Evolutionary conservation across 768 basidiomycete genomes (phyloP).

Genomic region (Amanita rimosa): DNA sequence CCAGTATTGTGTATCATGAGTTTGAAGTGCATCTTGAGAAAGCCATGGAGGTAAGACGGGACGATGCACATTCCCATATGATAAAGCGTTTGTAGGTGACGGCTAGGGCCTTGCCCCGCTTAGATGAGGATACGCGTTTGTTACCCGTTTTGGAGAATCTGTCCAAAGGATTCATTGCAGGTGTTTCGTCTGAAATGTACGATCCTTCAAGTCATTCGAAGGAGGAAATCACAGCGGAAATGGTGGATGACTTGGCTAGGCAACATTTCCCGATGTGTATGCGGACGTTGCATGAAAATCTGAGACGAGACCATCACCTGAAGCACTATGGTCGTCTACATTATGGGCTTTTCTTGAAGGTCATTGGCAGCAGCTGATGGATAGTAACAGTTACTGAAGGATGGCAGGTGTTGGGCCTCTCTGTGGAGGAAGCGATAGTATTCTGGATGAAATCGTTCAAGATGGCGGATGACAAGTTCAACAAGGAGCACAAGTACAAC

Average conservation of each 20-base stretch:
- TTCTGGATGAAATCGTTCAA: slow-evolving; percentile 90
- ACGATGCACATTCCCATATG: not conserved
- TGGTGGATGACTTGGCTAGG: slow-evolving; percentile 79
- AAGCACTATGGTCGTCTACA: slow-evolving; percentile 90
- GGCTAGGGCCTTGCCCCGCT: slow-evolving; percentile 73
- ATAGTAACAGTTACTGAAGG: not conserved
- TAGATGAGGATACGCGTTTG: slow-evolving; percentile 91
- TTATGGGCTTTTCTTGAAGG: slow-evolving; percentile 94
- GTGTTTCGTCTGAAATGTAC: slow-evolving; percentile 77
- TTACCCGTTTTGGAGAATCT: slow-evolving; percentile 84
- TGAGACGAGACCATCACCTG: slow-evolving; percentile 72
- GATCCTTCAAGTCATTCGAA: slow-evolving; percentile 37
- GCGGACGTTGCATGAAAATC: slow-evolving; percentile 76
- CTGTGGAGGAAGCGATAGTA: slow-evolving; percentile 85
- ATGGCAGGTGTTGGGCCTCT: slow-evolving; percentile 75
- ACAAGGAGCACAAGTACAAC: slow-evolving; percentile 96
- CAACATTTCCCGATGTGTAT: slow-evolving; percentile 96
- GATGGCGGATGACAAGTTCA: slow-evolving; percentile 89
- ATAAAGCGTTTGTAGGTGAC: slow-evolving; percentile 44
- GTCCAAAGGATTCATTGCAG: slow-evolving; percentile 88
- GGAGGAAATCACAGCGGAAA: slow-evolving; percentile 79
- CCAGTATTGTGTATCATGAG: slow-evolving; percentile 81
- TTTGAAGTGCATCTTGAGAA: slow-evolving; percentile 64
- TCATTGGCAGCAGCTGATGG: slow-evolving; percentile 16
- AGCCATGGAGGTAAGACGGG: slow-evolving; percentile 56